A percentile compares a stretch with the other conserved stretches of the same genome.
Conservation (phyloP, 805 yeast genomes). For the Sugiyamaella floridensis region DNA sequence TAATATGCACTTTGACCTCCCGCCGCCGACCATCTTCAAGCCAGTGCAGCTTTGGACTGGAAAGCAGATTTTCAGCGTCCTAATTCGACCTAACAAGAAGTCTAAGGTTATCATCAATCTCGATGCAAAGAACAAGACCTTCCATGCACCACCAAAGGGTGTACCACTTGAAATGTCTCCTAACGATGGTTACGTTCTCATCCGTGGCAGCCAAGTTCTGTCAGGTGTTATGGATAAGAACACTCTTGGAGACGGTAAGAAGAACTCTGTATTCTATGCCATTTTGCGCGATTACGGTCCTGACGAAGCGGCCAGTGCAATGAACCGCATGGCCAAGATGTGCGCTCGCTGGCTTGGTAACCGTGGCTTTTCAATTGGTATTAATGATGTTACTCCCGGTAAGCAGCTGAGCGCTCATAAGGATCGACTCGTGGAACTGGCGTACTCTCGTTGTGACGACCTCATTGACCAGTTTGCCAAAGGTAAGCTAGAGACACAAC, state of each 20-base stretch:
- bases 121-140: conserved; percentile 92
- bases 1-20: conserved; percentile 76
- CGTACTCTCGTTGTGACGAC: conserved; percentile 87
- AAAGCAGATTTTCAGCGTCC: conserved; percentile 82
- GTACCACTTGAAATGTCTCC: conserved; percentile 92
- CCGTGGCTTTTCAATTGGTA: conserved; percentile 95
- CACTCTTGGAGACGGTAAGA: conserved; percentile 94
- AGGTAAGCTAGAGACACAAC: conserved; percentile 94
- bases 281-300: conserved; percentile 96
- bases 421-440: conserved; percentile 82
- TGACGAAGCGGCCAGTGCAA: conserved; percentile 86
- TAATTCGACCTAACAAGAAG: conserved; percentile 71
- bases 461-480: conserved; percentile 68
- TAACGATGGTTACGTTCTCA: conserved; percentile 89
- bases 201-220: conserved; percentile 80
- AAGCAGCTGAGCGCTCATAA: conserved; percentile 64
- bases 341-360: conserved; percentile 94
- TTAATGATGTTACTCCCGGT: conserved; percentile 95
- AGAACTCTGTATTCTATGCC: conserved; percentile 92
- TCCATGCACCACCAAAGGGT: conserved; percentile 62
- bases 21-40: conserved; percentile 90
- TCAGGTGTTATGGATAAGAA: conserved; percentile 97
- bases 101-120: conserved; percentile 82
- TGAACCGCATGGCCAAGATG: conserved; percentile 98
- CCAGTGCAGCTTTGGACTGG: conserved; percentile 96